Evolutionary conservation across 345 rosid species (phyloP).

Genomic region (Salix arbutifolia): DNA sequence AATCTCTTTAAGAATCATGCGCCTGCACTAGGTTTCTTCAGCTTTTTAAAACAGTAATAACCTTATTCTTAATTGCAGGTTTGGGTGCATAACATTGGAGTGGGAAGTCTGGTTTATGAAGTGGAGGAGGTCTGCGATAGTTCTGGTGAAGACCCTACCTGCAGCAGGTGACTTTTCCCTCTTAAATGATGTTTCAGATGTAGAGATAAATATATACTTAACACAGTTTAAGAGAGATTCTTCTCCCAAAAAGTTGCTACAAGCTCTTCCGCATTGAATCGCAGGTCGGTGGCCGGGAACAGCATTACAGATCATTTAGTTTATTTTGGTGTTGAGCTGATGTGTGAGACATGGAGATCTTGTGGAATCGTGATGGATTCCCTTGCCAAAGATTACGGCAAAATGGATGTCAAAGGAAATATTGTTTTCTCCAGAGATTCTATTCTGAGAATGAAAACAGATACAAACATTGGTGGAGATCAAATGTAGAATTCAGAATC

Average conservation of each 20-base stretch:
- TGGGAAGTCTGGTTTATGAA: constrained; percentile 44
- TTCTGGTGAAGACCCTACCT: constrained; percentile 72
- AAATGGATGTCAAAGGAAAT: constrained; percentile 65
- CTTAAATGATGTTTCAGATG: background rate
- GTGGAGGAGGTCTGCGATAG: constrained; percentile 72
- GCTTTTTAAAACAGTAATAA: background rate
- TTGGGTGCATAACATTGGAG: constrained; percentile 54
- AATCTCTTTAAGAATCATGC: background rate
- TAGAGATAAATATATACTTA: background rate
- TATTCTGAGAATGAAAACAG: constrained; percentile 28
- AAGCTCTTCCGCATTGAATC: background rate
- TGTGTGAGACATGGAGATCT: constrained; percentile 52
- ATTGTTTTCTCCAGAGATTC: constrained; percentile 44
- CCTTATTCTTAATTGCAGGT: constrained; percentile 34
- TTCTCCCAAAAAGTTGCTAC: background rate
- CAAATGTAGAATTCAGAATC: background rate
- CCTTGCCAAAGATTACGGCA: constrained; percentile 31
- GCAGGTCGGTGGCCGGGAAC: constrained; percentile 74
- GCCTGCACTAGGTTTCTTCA: background rate
- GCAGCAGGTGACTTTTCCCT: constrained; percentile 59
- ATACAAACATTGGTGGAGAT: constrained; percentile 4
- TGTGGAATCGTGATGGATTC: constrained; percentile 67
- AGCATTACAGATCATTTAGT: constrained; percentile 70
- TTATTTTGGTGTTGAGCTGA: constrained; percentile 65
- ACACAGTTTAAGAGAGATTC: background rate